Evolutionary conservation across 2,329 filamentous ascomycete genomes (phyloP), one percentile per base, ranked within the genome.

Genomic region (Verticillium tricorpus): DNA sequence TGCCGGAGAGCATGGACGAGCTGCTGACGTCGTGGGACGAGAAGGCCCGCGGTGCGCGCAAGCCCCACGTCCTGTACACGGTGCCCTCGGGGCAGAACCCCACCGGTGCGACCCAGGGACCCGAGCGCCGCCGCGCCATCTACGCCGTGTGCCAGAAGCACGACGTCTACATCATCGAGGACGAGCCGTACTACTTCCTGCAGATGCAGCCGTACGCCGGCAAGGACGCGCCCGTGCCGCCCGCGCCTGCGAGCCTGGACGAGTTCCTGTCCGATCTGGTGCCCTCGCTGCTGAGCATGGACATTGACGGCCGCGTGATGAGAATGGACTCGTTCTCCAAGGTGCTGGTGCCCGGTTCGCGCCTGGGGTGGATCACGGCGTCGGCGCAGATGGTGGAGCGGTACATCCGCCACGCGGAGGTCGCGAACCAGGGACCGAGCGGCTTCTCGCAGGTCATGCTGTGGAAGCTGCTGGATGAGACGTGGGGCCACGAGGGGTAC

Each of bases 261-360:
- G 88, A 89, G 12, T 97, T 97, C 74, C 78, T 98, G 62, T 79
- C 83, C 12, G 80, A 84, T 3, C 82, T 96, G 6, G 81, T 92
- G 5, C 92, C 93, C 0, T 90, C 89, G 2, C 86, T 90, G 61
- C 81, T 97, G 35, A 91, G 86, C 75, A 82, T 97, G 69, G 93
- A 97, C 72, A 82, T 85, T 1, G 93, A 97, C 73, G 94, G 93
- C 8, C 89, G 93, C 64, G 93, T 97, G 39, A 82, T 97, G 78
- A 90, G 93, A 39, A 84, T 97, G 76, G 93, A 97, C 73, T 96
- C 92, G 0, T 96, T 97, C 77, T 96, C 91, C 70, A 97, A 97
- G 78, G 91, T 97, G 1, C 82, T 97, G 35, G 84, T 92, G 0
- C 93, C 94, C 0, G 93, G 93, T 9, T 88, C 89, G 15, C 86